Base-by-base conservation (phyloP, 495 filamentous ascomycete species). In the Penicillium arizonense region DNA sequence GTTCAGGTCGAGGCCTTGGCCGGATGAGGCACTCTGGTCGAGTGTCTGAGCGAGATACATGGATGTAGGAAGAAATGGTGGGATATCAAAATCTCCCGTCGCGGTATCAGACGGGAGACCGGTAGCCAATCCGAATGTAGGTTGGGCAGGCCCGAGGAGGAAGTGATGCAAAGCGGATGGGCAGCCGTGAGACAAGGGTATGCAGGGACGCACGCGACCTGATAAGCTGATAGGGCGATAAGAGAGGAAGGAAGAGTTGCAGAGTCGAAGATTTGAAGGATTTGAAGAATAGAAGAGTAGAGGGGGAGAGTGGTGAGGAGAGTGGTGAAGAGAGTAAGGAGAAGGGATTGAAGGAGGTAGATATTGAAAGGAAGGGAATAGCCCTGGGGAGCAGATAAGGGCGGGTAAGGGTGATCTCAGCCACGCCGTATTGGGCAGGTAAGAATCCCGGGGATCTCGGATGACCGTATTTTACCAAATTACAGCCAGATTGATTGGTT, bases 21-120 rank as follows among this genome's bases (percentile, higher is more conserved):
- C 74, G 55, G 75, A 70, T 30, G 72, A 76, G 68, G 73, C 75
- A 68, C 73, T 77, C 60, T 75, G 75, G 50, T 77, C 75, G 58
- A 76, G 73, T 7, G 45, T 63, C 60, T 76, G 75, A 36, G 52
- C 72, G 63, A 77, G 72, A 72, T 74, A 77, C 75, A 77, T 77
- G 61, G 65, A 64, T 69, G 49, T 24, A 37, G 38, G 39, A 14
- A 54, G 53, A 48, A 47, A 45, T 38, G 28, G 24, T 50, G 5
- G 42, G 44, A 36, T 44, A 37, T 41, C 33, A 48, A 47, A 30
- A 47, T 50, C 55, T 58, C 63, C 50, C 61, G 53, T 44, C 30
- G 33, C 43, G 14, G 12, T 16, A 38, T 47, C 49, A 51, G 53
- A 41, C 47, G 54, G 51, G 52, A 54, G 45, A 45, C 51, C 36